phyloP scores from a whole-genome alignment of 1,139 yeast species.

The Debaryomyces coudertii region DNA sequence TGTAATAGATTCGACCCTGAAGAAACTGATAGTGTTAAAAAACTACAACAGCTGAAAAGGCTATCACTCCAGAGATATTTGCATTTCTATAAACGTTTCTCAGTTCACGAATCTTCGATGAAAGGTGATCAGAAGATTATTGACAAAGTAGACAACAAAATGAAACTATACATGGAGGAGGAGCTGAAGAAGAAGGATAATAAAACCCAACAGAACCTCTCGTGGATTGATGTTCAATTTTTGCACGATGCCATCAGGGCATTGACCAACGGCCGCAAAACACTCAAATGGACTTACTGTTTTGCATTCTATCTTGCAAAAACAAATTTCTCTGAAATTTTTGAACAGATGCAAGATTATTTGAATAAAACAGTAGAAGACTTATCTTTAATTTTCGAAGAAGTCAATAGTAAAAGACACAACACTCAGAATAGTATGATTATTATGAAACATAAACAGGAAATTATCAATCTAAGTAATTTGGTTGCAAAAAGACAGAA shows the following conservation, averaged over 20 bases:
- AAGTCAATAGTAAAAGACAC: conserved; percentile 51
- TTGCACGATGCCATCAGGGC: conserved; percentile 70
- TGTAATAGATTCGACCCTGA: conserved; percentile 63
- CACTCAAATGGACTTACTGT: conserved; percentile 91
- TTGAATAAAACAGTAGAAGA: conserved; percentile 78
- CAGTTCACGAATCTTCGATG: conserved; percentile 79
- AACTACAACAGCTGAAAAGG: conserved; percentile 36
- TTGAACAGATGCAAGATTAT: conserved; percentile 75
- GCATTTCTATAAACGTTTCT: conserved; percentile 75
- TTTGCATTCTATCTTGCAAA: conserved; percentile 68
- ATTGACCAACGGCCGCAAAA: conserved; percentile 69
- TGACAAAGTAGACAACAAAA: conserved; percentile 61
- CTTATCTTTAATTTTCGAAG: conserved; percentile 70
- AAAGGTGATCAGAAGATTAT: conserved; percentile 71
- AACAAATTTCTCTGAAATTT: conserved; percentile 55
- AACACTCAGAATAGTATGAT: conserved; percentile 24
- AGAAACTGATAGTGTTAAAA: conserved; percentile 35
- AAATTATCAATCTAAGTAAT: conserved; percentile 53
- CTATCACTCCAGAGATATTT: conserved; percentile 65
- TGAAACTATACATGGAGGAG: conserved; percentile 56
- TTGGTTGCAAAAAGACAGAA: conserved; percentile 49
- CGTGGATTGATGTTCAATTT: conserved; percentile 92
- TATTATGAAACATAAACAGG: conserved; percentile 50
- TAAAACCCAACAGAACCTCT: conserved; percentile 35
- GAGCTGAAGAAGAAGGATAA: conserved; percentile 28